Evolutionary conservation across 2,329 filamentous ascomycete genomes (phyloP).

Genomic region (Cordyceps tenuipes): DNA sequence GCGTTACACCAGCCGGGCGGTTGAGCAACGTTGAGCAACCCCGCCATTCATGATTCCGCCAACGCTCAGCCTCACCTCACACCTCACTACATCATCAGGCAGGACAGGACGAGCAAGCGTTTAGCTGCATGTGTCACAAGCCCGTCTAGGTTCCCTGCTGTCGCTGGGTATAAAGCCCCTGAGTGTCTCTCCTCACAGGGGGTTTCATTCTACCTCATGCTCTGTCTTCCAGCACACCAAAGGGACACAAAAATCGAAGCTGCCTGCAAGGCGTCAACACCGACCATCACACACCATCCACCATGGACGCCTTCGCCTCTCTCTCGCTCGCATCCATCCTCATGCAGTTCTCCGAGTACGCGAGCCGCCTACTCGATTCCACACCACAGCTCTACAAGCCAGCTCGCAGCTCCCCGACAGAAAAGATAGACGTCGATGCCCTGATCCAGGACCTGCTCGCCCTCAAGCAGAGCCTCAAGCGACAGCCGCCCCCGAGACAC

Average conservation of each 20-base stretch:
- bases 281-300: not conserved
- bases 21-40: not conserved
- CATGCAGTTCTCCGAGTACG: not conserved
- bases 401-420: not conserved
- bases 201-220: not conserved
- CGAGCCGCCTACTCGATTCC: not conserved
- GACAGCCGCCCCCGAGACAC: not conserved
- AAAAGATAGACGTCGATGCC: not conserved
- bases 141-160: not conserved
- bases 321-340: constrained; percentile 4
- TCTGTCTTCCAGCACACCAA: not conserved
- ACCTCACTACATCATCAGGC: not conserved
- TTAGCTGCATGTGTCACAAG: not conserved
- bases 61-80: not conserved
- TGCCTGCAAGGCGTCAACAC: not conserved
- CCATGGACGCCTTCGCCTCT: constrained; percentile 3
- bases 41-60: not conserved
- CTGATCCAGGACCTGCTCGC: not conserved
- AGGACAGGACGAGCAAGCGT: not conserved
- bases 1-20: not conserved
- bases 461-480: not conserved
- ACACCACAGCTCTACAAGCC: not conserved
- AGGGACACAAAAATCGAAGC: not conserved
- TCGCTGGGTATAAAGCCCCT: not conserved
- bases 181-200: not conserved